Conservation (phyloP, 495 filamentous ascomycete species). For the Darksidea phi region DNA sequence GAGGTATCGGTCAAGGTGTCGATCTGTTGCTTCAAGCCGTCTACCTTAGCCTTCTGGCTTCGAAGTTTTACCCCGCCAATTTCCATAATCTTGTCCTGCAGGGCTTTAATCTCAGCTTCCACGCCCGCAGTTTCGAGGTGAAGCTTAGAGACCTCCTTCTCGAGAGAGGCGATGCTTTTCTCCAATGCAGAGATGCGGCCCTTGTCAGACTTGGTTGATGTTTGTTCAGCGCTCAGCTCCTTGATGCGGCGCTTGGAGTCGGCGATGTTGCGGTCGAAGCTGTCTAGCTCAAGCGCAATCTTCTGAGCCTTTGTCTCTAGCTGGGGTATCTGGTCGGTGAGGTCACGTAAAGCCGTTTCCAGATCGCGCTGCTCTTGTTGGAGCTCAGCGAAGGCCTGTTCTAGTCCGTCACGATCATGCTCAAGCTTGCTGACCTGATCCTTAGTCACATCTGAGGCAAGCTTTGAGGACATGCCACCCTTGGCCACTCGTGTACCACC, state of each 20-base stretch:
- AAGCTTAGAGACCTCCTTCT: slow-evolving; percentile 76
- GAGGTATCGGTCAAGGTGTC: slow-evolving; percentile 74
- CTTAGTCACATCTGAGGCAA: slow-evolving; percentile 76
- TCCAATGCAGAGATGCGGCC: slow-evolving; percentile 64
- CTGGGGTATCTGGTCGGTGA: slow-evolving; percentile 78
- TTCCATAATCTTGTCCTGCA: slow-evolving; percentile 98
- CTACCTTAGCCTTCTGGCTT: slow-evolving; percentile 89
- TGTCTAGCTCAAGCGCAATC: slow-evolving; percentile 83
- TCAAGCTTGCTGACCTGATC: slow-evolving; percentile 88
- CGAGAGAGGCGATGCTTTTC: slow-evolving; percentile 70
- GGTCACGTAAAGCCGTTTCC: slow-evolving; percentile 66
- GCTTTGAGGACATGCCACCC: slow-evolving; percentile 93
- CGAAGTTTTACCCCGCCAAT: slow-evolving; percentile 90
- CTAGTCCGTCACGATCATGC: slow-evolving; percentile 76
- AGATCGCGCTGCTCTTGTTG: slow-evolving; percentile 76
- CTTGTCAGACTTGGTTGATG: slow-evolving; percentile 76
- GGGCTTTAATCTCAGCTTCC: slow-evolving; percentile 83
- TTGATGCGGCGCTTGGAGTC: slow-evolving; percentile 81
- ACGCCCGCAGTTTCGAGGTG: slow-evolving; percentile 77
- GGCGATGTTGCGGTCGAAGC: slow-evolving; percentile 74
- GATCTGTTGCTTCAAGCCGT: slow-evolving; percentile 83
- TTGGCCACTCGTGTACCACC: slow-evolving; percentile 84
- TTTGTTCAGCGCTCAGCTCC: slow-evolving; percentile 76
- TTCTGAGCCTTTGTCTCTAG: slow-evolving; percentile 91
- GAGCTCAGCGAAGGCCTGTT: slow-evolving; percentile 74